Conservation (phyloP, 345 rosid genomes). For the Arabidopsis suecica region DNA sequence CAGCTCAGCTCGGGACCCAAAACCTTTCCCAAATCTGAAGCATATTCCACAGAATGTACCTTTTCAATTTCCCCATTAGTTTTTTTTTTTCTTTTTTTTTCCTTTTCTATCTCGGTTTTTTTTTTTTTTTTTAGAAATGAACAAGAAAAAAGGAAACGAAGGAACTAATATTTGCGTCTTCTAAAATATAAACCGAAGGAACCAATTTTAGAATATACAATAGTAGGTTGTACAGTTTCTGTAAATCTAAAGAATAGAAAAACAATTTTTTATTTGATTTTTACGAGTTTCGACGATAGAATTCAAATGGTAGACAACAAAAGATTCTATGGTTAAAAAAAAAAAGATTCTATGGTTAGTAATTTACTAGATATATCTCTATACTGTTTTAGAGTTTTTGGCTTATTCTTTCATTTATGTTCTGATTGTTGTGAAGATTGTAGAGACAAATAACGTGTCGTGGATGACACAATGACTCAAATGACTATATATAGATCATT, state of each 20-base stretch:
- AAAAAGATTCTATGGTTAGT: background rate
- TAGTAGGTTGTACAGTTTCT: background rate
- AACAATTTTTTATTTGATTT: background rate
- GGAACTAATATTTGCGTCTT: background rate
- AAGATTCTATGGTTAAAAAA: background rate
- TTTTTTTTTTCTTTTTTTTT: background rate
- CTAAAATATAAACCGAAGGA: too few relatives aligned
- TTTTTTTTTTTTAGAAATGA: background rate
- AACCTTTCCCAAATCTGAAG: constrained; percentile 40
- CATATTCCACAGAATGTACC: constrained; percentile 72
- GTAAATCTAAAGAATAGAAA: background rate
- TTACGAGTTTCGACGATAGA: background rate
- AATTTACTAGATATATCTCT: too few relatives aligned
- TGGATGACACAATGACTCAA: constrained; percentile 21
- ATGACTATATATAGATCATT: background rate
- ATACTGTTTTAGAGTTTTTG: background rate
- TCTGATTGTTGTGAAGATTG: constrained; percentile 2
- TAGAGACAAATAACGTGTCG: constrained; percentile 26
- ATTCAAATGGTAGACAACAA: constrained; percentile 2
- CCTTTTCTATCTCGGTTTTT: background rate
- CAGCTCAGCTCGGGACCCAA: constrained; percentile 41
- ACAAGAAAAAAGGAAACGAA: background rate
- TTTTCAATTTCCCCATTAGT: constrained; percentile 34
- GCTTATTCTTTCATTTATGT: constrained; percentile 9
- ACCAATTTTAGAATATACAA: background rate